phyloP scores from a whole-genome alignment of 164 flowering plant genomes.

The Paratinospora sagittata region DNA sequence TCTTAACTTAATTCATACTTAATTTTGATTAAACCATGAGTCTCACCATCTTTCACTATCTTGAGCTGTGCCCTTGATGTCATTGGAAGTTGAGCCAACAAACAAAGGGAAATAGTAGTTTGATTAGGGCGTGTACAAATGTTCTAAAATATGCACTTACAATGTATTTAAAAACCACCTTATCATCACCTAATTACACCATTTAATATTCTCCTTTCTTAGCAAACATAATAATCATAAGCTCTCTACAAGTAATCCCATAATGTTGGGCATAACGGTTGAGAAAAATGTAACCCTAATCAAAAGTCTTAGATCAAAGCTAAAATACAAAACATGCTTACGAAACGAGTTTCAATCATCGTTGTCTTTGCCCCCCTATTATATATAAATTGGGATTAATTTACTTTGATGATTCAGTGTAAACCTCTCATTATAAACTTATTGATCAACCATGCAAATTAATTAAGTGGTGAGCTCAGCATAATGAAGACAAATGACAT shows the following conservation, averaged over 20 bases:
- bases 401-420: background rate
- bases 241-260: constrained; percentile 17
- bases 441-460: constrained; percentile 4
- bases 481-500: background rate
- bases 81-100: constrained; percentile 23
- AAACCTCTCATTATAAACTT: background rate
- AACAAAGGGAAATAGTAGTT: constrained; percentile 21
- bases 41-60: constrained; percentile 15
- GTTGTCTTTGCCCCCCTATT: background rate
- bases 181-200: background rate
- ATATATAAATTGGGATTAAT: background rate
- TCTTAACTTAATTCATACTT: background rate
- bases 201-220: background rate
- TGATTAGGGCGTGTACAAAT: constrained; percentile 16
- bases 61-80: constrained; percentile 14
- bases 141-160: background rate
- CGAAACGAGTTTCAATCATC: background rate
- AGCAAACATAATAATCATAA: constrained; percentile 8
- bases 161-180: background rate
- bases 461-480: background rate
- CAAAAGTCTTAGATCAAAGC: background rate
- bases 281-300: constrained; percentile 26
- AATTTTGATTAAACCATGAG: constrained; percentile 16
- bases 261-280: constrained; percentile 46
- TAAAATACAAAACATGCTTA: background rate